Evolutionary conservation across 768 basidiomycete genomes (phyloP), one percentile per base, ranked within the genome.

Genomic region (Hericium alpestre): DNA sequence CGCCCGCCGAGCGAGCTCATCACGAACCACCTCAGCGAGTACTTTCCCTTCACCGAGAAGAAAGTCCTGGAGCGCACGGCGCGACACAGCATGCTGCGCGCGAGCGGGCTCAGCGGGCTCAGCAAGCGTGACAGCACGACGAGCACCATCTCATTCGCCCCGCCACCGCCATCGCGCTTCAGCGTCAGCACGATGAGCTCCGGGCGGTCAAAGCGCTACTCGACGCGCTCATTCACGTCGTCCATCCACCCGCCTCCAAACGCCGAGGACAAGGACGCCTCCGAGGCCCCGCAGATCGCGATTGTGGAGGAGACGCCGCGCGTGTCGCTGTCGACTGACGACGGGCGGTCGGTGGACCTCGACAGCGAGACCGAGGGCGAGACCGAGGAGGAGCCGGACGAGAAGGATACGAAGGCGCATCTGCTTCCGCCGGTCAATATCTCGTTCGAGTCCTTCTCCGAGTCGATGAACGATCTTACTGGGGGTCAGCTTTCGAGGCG

Each of bases 1-100:
- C 88, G 96, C 41, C 96, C 96, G 0, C 94, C 96, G 0, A 92
- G 89, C 72, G 96, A 98, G 70, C 83, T 98, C 60, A 98, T 98
- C 74, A 90, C 94, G 23, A 95, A 78, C 7, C 94, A 98, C 67
- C 71, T 98, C 53, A 84, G 87, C 18, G 94, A 96, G 59, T 99
- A 88, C 75, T 99, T 99, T 82, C 96, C 96, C 1, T 79, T 81
- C 61, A 85, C 92, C 3, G 93, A 96, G 76, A 91, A 87, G 73
- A 93, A 87, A 72, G 87, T 90, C 39, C 74, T 99, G 41, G 81
- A 88, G 69, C 85, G 93, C 53, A 92, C 91, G 7, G 87, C 89
- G 10, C 75, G 96, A 53, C 84, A 96, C 67, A 93, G 90, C 65
- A 90, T 96, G 80, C 81, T 94, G 78, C 73, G 82, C 1, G 69